Base-by-base conservation (phyloP, 192 early-diverging fungal species). In the Coemansia sp. region DNA sequence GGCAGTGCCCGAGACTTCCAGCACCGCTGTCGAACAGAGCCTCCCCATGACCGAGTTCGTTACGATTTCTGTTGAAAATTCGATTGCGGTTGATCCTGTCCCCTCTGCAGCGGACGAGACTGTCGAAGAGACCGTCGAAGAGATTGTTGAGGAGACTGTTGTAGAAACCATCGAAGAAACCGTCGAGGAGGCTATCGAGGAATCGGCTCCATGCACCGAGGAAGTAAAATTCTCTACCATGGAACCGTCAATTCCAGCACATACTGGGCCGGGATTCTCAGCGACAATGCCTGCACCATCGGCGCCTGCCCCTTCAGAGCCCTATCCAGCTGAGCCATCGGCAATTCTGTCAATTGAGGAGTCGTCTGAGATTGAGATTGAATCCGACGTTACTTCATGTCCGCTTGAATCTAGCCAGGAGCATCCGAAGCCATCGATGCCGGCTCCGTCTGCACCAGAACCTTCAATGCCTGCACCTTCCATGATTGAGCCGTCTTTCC, bases 11-110 rank as follows among this genome's bases (percentile, higher is more conserved):
- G 57, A n/a, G 1, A 21, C 51, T 18, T 40, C 41, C 6, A 61
- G 48, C 40, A 66, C 62, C 8, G 56, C 54, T 63, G 42, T 41
- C 37, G 58, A 41, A 0, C 62, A 73, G 41, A 52, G 62, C 2
- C 42, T 78, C 12, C 60, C 73, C 1, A 61, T 73, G 6, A 69
- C 73, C 16, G 67, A 78, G 54, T 78, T 73, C 62, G 41, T 67
- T 21, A 63, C 71, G 0, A 41, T 66, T 16, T 8, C 37, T 9
- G 16, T 41, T 6, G 19, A 59, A 22, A 26, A 18, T 11, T 8
- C 37, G 6, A 41, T 41, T 19, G 57, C 57, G 11, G 57, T 59
- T 5, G 56, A 40, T 13, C 56, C 56, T 1, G 15, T 41, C 15
- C 36, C 39, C 15, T 7, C 56, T 15, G 36, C 56, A 40, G 56